phyloP scores from a whole-genome alignment of 768 basidiomycete species.

The Collybia mongolica region DNA sequence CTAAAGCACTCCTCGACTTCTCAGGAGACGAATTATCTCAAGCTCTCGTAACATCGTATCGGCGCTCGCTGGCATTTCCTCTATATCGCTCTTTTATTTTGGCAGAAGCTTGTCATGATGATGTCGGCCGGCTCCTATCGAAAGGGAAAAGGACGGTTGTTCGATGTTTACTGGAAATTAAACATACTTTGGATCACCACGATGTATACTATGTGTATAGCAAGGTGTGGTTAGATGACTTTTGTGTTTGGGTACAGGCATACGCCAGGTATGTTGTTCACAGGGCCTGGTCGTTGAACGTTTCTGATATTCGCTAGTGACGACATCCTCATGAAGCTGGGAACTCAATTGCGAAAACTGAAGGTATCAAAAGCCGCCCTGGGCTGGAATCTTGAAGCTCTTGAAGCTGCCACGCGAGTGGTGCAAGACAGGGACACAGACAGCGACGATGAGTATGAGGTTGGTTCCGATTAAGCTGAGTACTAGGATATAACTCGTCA shows the following conservation, averaged over 20 bases:
- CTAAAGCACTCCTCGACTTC: conserved; percentile 25
- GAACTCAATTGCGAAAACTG: conserved; percentile 34
- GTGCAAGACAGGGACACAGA: conserved; percentile 44
- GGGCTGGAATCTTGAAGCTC: conserved; percentile 69
- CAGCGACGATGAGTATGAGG: conserved; percentile 66
- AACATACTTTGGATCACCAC: conserved; percentile 73
- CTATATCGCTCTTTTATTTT: conserved; percentile 77
- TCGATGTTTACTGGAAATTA: conserved; percentile 71
- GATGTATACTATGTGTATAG: conserved; percentile 88
- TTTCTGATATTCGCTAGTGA: conserved; percentile 45
- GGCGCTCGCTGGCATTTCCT: conserved; percentile 74
- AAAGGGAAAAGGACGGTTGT: conserved; percentile 62
- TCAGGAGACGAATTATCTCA: conserved; percentile 45
- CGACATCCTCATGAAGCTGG: conserved; percentile 46
- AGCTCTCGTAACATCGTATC: conserved; percentile 62
- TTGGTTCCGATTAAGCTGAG: conserved; percentile 5
- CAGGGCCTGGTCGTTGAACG: not conserved
- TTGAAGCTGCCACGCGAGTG: conserved; percentile 56
- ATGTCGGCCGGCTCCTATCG: conserved; percentile 57
- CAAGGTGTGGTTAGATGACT: conserved; percentile 85
- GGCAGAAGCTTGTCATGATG: conserved; percentile 64
- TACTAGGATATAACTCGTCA: no score
- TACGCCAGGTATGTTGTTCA: conserved; percentile 57
- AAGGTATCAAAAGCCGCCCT: conserved; percentile 52
- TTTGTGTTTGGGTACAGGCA: conserved; percentile 77